Percentiles rank a stretch among this genome's conserved stretches.
Conservation (phyloP, 2,329 filamentous ascomycete species). For the Ampelomyces quisqualis region DNA sequence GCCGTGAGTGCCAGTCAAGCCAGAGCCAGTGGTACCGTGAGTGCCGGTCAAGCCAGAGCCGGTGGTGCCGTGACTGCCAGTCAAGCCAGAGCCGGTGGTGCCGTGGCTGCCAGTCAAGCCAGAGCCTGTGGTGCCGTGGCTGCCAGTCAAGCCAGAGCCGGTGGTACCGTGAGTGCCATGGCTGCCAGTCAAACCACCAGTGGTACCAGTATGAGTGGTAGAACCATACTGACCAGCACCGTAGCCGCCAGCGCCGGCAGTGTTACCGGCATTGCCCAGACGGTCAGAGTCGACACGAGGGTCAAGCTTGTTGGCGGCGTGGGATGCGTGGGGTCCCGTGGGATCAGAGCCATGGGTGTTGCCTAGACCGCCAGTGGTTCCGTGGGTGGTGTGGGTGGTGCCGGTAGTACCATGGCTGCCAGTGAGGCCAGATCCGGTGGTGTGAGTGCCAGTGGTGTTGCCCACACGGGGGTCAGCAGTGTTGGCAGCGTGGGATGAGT, state of each 20-base stretch:
- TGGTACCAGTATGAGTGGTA: slow-evolving; percentile 13
- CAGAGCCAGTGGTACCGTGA: slow-evolving; percentile 27
- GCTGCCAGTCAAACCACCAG: slow-evolving; percentile 10
- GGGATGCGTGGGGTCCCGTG: slow-evolving; percentile 31
- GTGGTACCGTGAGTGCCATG: slow-evolving; percentile 12
- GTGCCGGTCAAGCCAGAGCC: slow-evolving; percentile 1
- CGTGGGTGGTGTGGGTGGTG: too few species aligned
- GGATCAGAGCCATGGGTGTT: too few species aligned
- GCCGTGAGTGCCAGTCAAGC: slow-evolving; percentile 4
- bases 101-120: slow-evolving; percentile 10
- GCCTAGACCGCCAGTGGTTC: too few species aligned
- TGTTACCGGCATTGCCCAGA: slow-evolving; percentile 23
- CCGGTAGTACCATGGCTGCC: too few species aligned
- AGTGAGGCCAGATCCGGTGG: too few species aligned
- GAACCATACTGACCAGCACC: slow-evolving; percentile 6
- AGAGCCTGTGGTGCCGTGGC: slow-evolving; percentile 9
- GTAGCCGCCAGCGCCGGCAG: slow-evolving; percentile 17
- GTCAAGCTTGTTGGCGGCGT: slow-evolving; percentile 33
- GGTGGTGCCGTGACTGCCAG: slow-evolving; percentile 5
- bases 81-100: slow-evolving; percentile 7
- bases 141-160: slow-evolving; percentile 7
- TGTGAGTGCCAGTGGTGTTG: slow-evolving; percentile 37
- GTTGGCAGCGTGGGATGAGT: slow-evolving; percentile 30
- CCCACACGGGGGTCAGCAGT: slow-evolving; percentile 35
- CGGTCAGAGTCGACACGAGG: slow-evolving; percentile 31